These are phyloP conservation scores for Comarum palustre DNA, from an alignment of 306 rosid genomes.

Conservation along the genomic window DNA sequence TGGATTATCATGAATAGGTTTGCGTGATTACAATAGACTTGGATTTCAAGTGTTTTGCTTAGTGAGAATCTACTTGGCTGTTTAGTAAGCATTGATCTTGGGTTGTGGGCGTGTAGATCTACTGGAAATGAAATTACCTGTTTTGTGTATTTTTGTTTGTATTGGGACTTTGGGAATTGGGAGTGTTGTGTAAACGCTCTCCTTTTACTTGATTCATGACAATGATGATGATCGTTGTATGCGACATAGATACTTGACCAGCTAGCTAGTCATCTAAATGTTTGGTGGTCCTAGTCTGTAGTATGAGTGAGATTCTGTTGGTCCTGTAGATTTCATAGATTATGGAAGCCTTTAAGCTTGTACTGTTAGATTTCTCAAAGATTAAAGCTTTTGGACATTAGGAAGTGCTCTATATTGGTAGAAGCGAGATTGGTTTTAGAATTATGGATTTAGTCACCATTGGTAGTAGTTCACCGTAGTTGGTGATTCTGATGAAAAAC, in stretches of 20 bases:
- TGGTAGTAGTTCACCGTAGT: background rate
- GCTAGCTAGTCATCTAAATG: background rate
- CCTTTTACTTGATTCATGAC: background rate
- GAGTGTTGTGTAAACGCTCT: background rate
- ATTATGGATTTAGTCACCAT: background rate
- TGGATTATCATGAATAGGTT: conserved; percentile 19
- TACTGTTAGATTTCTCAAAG: background rate
- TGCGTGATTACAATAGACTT: background rate
- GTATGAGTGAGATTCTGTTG: background rate
- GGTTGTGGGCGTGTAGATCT: conserved; percentile 22
- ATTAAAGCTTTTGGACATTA: background rate
- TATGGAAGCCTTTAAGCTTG: background rate
- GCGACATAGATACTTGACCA: background rate
- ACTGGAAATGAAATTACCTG: background rate
- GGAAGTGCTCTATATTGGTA: conserved; percentile 1
- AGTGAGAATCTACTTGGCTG: conserved; percentile 6
- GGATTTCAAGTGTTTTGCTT: background rate
- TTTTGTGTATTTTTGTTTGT: background rate
- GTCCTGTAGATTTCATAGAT: background rate
- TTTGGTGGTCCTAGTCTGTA: conserved; percentile 6
- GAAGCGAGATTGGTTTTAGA: background rate
- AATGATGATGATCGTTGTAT: background rate
- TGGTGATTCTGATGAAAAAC: background rate
- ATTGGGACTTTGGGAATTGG: background rate
- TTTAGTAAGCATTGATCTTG: conserved; percentile 2